Evolutionary conservation across 306 rosid species (phyloP).

Genomic region (Casuarina glauca): DNA sequence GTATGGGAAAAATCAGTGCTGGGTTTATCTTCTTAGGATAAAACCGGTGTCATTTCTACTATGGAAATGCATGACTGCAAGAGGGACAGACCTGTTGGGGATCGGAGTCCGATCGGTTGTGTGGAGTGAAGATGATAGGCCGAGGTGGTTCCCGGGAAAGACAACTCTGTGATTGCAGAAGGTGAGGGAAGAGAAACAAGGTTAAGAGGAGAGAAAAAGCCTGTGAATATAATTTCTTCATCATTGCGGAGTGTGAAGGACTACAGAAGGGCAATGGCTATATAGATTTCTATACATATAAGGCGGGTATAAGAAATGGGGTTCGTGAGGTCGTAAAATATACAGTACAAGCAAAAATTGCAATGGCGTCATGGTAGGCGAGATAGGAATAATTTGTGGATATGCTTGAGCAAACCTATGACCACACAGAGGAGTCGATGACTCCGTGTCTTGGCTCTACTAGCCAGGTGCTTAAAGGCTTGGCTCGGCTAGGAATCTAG

Average conservation of each 20-base stretch:
- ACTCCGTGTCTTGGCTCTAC: too few species aligned
- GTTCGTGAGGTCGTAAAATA: background rate
- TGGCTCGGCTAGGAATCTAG: too few species aligned
- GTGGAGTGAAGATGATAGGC: slow-evolving; percentile 32
- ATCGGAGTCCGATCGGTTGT: slow-evolving; percentile 31
- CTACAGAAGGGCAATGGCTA: background rate
- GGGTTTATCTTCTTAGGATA: too few species aligned
- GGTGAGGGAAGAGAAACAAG: slow-evolving; percentile 36
- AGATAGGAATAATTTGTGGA: slow-evolving; percentile 6
- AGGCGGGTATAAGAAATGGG: too few species aligned
- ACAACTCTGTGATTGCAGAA: slow-evolving; percentile 20
- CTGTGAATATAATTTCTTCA: background rate
- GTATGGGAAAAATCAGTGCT: background rate
- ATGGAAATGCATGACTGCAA: background rate
- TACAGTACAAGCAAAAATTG: background rate
- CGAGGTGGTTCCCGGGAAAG: slow-evolving; percentile 42
- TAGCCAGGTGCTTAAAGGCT: too few species aligned
- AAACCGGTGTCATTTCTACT: too few species aligned
- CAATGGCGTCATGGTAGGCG: slow-evolving; percentile 9
- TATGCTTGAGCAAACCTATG: slow-evolving; percentile 24
- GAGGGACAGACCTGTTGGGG: slow-evolving; percentile 47
- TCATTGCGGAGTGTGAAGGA: background rate
- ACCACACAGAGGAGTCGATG: slow-evolving; percentile 1
- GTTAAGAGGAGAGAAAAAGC: slow-evolving; percentile 28
- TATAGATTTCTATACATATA: background rate